phyloP scores from a whole-genome alignment of 352 stramenopile genomes.

The Globisporangium camurandrum region DNA sequence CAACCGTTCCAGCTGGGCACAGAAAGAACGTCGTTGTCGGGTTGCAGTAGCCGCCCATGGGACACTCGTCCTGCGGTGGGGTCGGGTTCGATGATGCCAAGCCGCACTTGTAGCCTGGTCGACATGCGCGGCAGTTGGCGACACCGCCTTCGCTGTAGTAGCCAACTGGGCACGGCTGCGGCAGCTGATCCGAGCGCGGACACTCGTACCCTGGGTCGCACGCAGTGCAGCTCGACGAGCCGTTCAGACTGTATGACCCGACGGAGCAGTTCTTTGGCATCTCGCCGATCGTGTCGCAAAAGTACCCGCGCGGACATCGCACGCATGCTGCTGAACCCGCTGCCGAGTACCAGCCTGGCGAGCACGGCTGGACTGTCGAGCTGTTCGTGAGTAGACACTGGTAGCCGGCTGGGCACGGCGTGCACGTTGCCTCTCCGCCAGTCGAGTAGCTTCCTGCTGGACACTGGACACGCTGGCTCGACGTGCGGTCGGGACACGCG shows the following conservation, averaged over 20 bases:
- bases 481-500: conserved; percentile 55
- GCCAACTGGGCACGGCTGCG: conserved; percentile 76
- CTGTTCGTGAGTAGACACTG: conserved; percentile 60
- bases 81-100: conserved; percentile 74
- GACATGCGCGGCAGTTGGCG: conserved; percentile 55
- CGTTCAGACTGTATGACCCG: conserved; percentile 73
- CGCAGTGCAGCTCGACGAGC: conserved; percentile 49
- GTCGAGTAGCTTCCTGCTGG: conserved; percentile 47
- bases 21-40: conserved; percentile 75
- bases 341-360: conserved; percentile 60
- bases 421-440: conserved; percentile 39
- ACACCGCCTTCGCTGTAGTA: conserved; percentile 79
- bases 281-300: conserved; percentile 56
- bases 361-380: conserved; percentile 45
- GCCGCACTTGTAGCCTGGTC: conserved; percentile 71
- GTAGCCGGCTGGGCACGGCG: conserved; percentile 73
- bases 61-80: conserved; percentile 78
- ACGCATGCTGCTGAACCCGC: conserved; percentile 50
- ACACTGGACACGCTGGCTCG: conserved; percentile 38
- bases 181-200: conserved; percentile 55
- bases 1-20: conserved; percentile 84
- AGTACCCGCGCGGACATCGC: conserved; percentile 74
- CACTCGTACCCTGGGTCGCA: conserved; percentile 85
- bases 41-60: conserved; percentile 86
- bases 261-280: conserved; percentile 66